Conservation (phyloP, 2,329 filamentous ascomycete genomes). For the Lasiodiplodia theobromae region DNA sequence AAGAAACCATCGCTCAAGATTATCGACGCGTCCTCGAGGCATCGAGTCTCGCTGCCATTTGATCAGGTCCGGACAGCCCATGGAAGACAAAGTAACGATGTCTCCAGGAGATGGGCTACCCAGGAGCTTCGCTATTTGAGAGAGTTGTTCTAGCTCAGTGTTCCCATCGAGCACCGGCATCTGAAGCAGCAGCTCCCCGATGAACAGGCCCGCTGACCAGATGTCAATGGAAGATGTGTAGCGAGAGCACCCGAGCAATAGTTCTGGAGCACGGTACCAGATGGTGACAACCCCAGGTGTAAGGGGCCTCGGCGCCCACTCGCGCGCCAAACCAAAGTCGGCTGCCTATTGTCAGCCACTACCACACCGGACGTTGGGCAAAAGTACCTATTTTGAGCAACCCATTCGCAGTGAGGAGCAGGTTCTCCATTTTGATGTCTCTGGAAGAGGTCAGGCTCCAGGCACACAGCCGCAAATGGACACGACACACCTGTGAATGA, state of each 20-base stretch:
- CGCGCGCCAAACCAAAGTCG: slow-evolving; percentile 47
- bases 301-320: slow-evolving; percentile 43
- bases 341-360: slow-evolving; percentile 30
- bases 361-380: background rate
- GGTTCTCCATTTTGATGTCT: slow-evolving; percentile 48
- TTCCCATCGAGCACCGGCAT: slow-evolving; percentile 41
- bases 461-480: slow-evolving; percentile 14
- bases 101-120: slow-evolving; percentile 38
- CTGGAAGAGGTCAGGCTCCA: slow-evolving; percentile 32
- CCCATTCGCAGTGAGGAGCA: slow-evolving; percentile 45
- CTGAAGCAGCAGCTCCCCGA: slow-evolving; percentile 31
- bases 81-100: slow-evolving; percentile 31
- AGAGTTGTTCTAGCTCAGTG: slow-evolving; percentile 43
- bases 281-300: slow-evolving; percentile 39
- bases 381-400: slow-evolving; percentile 45
- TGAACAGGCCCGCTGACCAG: slow-evolving; percentile 33
- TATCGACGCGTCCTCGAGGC: slow-evolving; percentile 35
- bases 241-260: slow-evolving; percentile 30
- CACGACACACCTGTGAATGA: slow-evolving; percentile 39
- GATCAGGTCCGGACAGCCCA: slow-evolving; percentile 34
- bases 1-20: slow-evolving; percentile 41
- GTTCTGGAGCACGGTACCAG: slow-evolving; percentile 33
- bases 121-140: slow-evolving; percentile 42
- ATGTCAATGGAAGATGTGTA: slow-evolving; percentile 33
- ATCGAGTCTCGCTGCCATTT: slow-evolving; percentile 34